These are phyloP conservation scores for Trichosporon ovoides DNA, from an alignment of 1,284 basidiomycete species.

Conservation along the genomic window DNA sequence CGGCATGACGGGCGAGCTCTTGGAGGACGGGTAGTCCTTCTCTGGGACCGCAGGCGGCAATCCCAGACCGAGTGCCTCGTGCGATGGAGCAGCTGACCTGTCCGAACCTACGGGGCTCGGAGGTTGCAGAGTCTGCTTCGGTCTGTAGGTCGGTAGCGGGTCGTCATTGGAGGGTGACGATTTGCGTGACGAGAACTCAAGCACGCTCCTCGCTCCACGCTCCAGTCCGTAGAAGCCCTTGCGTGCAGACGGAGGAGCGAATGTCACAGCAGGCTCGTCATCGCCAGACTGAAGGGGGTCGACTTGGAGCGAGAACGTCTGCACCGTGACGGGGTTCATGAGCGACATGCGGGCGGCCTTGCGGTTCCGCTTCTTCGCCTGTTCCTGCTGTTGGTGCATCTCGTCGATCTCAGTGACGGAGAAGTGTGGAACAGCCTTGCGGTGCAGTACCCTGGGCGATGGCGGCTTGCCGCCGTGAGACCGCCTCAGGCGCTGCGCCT, in stretches of 20 bases:
- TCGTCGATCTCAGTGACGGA: slow-evolving; percentile 16
- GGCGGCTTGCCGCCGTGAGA: slow-evolving; percentile 14
- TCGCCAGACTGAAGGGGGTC: neutral
- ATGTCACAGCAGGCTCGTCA: neutral
- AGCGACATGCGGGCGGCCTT: neutral
- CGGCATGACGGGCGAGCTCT: neutral
- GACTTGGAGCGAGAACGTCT: neutral
- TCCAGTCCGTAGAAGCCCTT: slow-evolving; percentile 24
- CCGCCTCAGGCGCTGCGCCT: slow-evolving; percentile 20
- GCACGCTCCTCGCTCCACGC: slow-evolving; percentile 23
- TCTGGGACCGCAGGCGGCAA: neutral
- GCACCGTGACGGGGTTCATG: neutral
- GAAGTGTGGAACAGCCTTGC: slow-evolving; percentile 29
- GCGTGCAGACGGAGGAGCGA: slow-evolving; percentile 4
- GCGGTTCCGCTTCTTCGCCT: neutral
- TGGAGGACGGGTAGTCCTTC: neutral
- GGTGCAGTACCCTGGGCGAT: slow-evolving; percentile 20
- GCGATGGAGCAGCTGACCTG: too few relatives aligned
- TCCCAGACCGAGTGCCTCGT: neutral
- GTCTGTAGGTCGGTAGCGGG: neutral
- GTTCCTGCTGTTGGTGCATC: slow-evolving; percentile 3
- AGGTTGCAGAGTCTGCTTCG: neutral
- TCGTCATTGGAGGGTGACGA: neutral
- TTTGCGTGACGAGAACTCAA: slow-evolving; percentile 21
- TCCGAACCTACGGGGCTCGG: too few relatives aligned